Evolutionary conservation across 345 rosid genomes (phyloP).

Genomic region (Linum lewisii): DNA sequence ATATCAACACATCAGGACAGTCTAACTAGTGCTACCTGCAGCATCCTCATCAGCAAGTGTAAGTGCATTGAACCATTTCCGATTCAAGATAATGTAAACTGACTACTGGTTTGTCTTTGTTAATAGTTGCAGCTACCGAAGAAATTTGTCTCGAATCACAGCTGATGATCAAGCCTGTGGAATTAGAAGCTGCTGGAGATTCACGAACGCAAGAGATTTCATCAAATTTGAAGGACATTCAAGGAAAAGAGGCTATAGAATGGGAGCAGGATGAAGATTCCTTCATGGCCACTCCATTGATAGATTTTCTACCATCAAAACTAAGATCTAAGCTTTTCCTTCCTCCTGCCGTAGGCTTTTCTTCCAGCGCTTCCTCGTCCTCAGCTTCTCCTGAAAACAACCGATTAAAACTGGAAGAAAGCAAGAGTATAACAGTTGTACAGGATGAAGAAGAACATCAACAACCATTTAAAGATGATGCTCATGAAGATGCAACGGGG

Average conservation of each 20-base stretch:
- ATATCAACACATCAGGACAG: background rate
- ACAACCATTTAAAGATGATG: background rate
- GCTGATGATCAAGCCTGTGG: too few species aligned
- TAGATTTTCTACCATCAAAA: background rate
- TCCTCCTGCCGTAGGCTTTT: background rate
- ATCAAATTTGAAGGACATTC: too few species aligned
- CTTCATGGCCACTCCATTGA: background rate
- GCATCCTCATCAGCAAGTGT: background rate
- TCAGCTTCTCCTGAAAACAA: too few species aligned
- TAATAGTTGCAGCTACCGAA: background rate
- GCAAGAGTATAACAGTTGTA: too few species aligned
- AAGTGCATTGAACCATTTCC: background rate
- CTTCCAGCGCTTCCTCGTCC: background rate
- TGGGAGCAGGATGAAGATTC: background rate
- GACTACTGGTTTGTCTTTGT: background rate
- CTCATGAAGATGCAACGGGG: background rate
- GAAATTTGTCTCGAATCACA: background rate
- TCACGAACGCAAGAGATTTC: too few species aligned
- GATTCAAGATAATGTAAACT: background rate
- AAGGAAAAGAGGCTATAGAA: background rate
- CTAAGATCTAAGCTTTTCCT: background rate
- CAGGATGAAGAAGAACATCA: background rate
- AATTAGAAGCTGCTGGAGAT: too few species aligned
- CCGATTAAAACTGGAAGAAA: too few species aligned
- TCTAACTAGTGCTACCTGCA: background rate